These are phyloP conservation scores for Fragaria iinumae DNA, from an alignment of 306 rosid genomes.

Conservation along the genomic window DNA sequence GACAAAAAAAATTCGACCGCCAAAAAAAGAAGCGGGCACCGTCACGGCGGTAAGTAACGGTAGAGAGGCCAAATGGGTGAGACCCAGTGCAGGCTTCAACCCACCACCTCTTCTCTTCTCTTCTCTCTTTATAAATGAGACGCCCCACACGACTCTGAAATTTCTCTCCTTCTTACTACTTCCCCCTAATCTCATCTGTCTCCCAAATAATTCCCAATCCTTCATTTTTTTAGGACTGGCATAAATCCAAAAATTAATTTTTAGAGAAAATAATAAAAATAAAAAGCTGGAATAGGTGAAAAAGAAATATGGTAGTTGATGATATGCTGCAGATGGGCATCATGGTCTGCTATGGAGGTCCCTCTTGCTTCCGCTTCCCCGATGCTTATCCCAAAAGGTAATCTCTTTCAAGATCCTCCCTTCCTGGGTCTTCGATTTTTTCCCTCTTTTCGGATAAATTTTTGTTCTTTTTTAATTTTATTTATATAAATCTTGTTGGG, in stretches of 20 bases:
- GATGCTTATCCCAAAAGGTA: constrained; percentile 82
- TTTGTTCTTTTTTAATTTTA: not conserved
- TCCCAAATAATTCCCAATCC: not conserved
- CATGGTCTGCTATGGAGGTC: constrained; percentile 52
- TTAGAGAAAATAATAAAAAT: not conserved
- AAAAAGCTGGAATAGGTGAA: not conserved
- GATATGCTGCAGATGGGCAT: constrained; percentile 61
- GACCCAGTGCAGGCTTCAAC: constrained; percentile 59
- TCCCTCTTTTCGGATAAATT: not conserved
- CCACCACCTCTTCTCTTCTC: constrained; percentile 13
- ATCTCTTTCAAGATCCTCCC: constrained; percentile 44
- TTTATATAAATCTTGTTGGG: not conserved
- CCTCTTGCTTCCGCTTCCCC: constrained; percentile 63
- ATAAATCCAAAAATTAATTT: not conserved
- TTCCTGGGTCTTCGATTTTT: constrained; percentile 25
- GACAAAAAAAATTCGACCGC: not conserved
- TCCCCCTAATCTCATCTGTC: not conserved
- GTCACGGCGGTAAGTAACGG: constrained; percentile 56
- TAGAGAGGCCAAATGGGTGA: constrained; percentile 28
- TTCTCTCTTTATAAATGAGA: constrained; percentile 44
- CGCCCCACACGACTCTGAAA: not conserved
- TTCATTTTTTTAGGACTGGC: constrained; percentile 12
- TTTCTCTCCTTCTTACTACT: constrained; percentile 38
- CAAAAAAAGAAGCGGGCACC: constrained; percentile 15
- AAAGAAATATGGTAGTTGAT: constrained; percentile 55